Conservation (phyloP, 2,329 filamentous ascomycete species). For the Camptophora hylomeconis region DNA sequence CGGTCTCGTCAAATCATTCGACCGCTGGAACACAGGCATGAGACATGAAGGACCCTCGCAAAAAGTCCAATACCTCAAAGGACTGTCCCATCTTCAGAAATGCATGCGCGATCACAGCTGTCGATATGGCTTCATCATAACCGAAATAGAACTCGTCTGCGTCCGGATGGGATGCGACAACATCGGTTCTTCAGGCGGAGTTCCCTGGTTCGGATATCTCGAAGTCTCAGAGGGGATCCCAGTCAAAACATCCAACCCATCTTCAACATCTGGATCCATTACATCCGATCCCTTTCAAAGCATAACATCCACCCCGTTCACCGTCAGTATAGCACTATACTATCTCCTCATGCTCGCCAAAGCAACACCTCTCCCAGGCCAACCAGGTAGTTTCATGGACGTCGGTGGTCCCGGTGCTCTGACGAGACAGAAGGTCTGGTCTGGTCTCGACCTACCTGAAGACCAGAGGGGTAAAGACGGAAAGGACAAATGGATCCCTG, state of each 20-base stretch:
- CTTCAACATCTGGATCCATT: slow-evolving; percentile 7
- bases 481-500: slow-evolving; percentile 51
- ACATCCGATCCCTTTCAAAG: slow-evolving; percentile 16
- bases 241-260: slow-evolving; percentile 29
- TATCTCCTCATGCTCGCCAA: slow-evolving; percentile 55
- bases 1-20: slow-evolving; percentile 80
- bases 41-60: slow-evolving; percentile 72
- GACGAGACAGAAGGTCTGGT: slow-evolving; percentile 40
- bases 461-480: slow-evolving; percentile 25
- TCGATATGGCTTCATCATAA: slow-evolving; percentile 91
- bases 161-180: slow-evolving; percentile 63
- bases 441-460: slow-evolving; percentile 11
- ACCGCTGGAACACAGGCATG: slow-evolving; percentile 93
- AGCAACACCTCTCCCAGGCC: slow-evolving; percentile 43
- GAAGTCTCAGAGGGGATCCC: slow-evolving; percentile 54
- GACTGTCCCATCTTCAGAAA: slow-evolving; percentile 73
- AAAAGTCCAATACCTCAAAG: slow-evolving; percentile 77
- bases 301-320: slow-evolving; percentile 40
- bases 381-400: slow-evolving; percentile 45
- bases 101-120: slow-evolving; percentile 89
- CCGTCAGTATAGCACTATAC: slow-evolving; percentile 47
- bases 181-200: slow-evolving; percentile 39
- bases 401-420: slow-evolving; percentile 45
- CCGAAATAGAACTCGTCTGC: slow-evolving; percentile 85
- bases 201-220: slow-evolving; percentile 77